Evolutionary conservation across 495 filamentous ascomycete genomes (phyloP), one percentile per base, ranked within the genome.

Genomic region (Thozetella sp.): DNA sequence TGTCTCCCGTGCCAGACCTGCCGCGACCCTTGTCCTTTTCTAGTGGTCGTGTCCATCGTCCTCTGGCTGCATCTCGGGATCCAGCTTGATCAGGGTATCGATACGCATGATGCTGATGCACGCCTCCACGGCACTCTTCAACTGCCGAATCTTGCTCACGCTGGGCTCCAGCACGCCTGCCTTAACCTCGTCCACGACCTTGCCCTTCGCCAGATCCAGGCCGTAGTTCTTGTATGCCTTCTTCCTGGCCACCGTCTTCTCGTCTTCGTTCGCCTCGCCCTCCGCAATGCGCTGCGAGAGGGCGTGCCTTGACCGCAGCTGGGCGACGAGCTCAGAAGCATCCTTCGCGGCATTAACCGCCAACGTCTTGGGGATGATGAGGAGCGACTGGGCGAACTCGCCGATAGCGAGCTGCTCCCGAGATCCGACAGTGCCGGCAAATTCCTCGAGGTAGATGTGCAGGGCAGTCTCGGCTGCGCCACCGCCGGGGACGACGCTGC

Each of bases 31-130:
- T 51, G 19, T 51, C 22, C 19, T 46, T n/a, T n/a, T 67, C 51
- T 75, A 87, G 78, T 92, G 88, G 50, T 85, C 88, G 74, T 92
- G 88, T 22, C 86, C 88, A 73, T 92, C 90, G 68, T 96, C 92
- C 75, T 89, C 85, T 15, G 81, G 83, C 68, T 85, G 82, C 80
- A 88, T 82, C 81, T 97, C 93, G 55, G 92, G 93, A 85, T 99
- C 95, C 76, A 99, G 77, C 80, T 96, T 97, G 75, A 99, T 98
- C 78, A 99, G 84, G 61, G 95, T 99, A 81, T 99, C 95, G 70
- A 99, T 99, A 68, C 95, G 87, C 96, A 99, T 97, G 72, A 99
- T 97, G 68, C 93, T 89, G 77, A 99, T 97, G 76, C 96, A 98
- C 59, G 95, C 95, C 80, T 99, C 95, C 55, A 98, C 95, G 53